These are phyloP conservation scores for Solanum neorickii DNA, from an alignment of 257 asterid species.

Conservation along the genomic window DNA sequence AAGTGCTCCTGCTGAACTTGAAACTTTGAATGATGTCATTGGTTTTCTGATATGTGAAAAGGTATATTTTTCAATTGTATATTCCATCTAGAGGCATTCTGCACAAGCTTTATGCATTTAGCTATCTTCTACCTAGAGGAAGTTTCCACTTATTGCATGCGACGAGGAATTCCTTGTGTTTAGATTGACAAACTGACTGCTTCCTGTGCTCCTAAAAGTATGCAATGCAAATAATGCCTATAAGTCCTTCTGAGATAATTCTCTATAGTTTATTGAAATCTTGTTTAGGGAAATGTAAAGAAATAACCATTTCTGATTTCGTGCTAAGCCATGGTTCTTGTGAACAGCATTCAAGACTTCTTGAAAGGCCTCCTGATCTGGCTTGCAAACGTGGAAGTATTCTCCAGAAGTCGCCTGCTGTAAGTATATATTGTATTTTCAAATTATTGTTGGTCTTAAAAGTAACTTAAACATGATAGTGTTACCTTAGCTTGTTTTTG, in stretches of 20 bases:
- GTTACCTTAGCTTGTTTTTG: background rate
- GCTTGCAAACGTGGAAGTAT: slow-evolving; percentile 68
- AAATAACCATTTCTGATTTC: background rate
- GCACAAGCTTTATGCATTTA: background rate
- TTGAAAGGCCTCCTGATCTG: slow-evolving; percentile 91
- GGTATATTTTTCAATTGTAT: slow-evolving; percentile 24
- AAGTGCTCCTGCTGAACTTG: slow-evolving; percentile 52
- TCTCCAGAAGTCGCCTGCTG: slow-evolving; percentile 63
- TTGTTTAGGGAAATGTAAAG: background rate
- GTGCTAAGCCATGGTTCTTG: background rate
- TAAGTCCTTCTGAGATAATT: background rate
- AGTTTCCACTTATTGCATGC: background rate
- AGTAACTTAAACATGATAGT: background rate
- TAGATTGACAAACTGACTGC: background rate
- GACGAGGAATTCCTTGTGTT: background rate
- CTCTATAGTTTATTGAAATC: background rate
- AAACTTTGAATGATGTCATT: slow-evolving; percentile 39
- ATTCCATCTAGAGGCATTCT: background rate
- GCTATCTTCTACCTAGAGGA: background rate
- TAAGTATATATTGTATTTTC: slow-evolving; percentile 27
- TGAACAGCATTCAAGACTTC: slow-evolving; percentile 68
- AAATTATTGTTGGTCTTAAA: background rate
- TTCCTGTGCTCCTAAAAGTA: background rate
- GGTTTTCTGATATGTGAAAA: slow-evolving; percentile 63
- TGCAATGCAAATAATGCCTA: background rate